Evolutionary conservation across 208 protist species (phyloP).

Genomic region (Leishmania braziliensis): DNA sequence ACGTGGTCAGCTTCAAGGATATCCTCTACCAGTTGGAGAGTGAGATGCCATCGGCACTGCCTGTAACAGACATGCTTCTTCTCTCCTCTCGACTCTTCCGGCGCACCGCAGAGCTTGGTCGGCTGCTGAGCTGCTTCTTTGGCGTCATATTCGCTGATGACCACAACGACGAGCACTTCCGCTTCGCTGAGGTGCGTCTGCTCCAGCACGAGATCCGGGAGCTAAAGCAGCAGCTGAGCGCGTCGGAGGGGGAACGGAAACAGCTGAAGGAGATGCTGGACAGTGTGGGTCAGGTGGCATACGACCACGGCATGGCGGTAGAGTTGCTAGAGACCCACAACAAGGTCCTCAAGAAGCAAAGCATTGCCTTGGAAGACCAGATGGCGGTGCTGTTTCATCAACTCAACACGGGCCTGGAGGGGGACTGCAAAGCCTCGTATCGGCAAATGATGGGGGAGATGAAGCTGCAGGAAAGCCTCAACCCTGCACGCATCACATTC

Average conservation of each 20-base stretch:
- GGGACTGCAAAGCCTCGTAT: constrained; percentile 75
- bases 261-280: constrained; percentile 76
- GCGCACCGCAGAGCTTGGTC: constrained; percentile 71
- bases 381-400: constrained; percentile 93
- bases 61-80: constrained; percentile 86
- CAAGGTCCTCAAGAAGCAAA: constrained; percentile 78
- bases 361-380: constrained; percentile 86
- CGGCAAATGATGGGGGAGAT: constrained; percentile 75
- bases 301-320: constrained; percentile 81
- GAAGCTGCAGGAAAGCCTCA: constrained; percentile 80
- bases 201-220: constrained; percentile 73
- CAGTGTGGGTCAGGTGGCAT: constrained; percentile 74
- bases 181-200: constrained; percentile 86
- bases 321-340: constrained; percentile 88
- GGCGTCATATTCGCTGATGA: constrained; percentile 86
- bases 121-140: constrained; percentile 88
- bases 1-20: constrained; percentile 90
- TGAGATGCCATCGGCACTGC: constrained; percentile 66
- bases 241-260: constrained; percentile 64
- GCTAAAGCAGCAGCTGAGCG: constrained; percentile 56
- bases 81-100: constrained; percentile 90
- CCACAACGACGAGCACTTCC: constrained; percentile 86
- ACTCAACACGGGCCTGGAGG: constrained; percentile 80
- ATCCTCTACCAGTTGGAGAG: constrained; percentile 83
- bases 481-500: constrained; percentile 77